A percentile compares a stretch with the other conserved stretches of the same genome.
Conservation (phyloP, 768 basidiomycete species). For the Amyloporia xantha region DNA sequence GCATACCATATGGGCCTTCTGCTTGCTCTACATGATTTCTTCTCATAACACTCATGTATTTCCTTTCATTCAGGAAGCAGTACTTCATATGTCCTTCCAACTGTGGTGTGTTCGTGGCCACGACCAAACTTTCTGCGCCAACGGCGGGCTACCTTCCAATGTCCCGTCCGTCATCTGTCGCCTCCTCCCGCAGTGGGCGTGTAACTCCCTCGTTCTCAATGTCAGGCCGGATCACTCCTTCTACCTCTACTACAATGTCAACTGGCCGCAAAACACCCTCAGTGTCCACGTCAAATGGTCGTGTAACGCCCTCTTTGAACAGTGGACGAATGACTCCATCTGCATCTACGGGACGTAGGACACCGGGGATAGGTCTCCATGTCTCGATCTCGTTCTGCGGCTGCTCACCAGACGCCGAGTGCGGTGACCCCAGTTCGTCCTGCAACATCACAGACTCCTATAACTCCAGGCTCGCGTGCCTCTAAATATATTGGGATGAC, state of each 20-base stretch:
- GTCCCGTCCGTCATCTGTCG: conserved; percentile 69
- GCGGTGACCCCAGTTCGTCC: conserved; percentile 22
- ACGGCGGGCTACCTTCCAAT: conserved; percentile 63
- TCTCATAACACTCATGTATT: background rate
- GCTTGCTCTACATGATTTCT: background rate
- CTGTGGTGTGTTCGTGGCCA: conserved; percentile 88
- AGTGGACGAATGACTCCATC: conserved; percentile 26
- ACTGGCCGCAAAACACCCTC: too few species aligned
- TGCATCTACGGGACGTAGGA: conserved; percentile 40
- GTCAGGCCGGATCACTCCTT: conserved; percentile 42
- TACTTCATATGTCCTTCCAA: conserved; percentile 83
- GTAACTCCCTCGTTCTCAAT: conserved; percentile 36
- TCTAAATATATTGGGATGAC: conserved; percentile 82
- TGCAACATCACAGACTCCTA: conserved; percentile 29
- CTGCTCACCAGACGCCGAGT: conserved; percentile 4
- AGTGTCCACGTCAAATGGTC: conserved; percentile 34
- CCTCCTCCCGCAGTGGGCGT: conserved; percentile 55
- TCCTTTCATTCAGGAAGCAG: conserved; percentile 45
- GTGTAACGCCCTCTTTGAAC: conserved; percentile 51
- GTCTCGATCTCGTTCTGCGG: too few species aligned
- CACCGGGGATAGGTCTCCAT: conserved; percentile 31
- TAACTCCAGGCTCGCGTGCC: conserved; percentile 80
- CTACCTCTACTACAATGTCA: conserved; percentile 29
- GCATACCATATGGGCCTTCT: too few species aligned
- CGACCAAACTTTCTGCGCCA: conserved; percentile 72